Conservation (phyloP, 163 green algal genomes). For the Chlorella variabilis region DNA sequence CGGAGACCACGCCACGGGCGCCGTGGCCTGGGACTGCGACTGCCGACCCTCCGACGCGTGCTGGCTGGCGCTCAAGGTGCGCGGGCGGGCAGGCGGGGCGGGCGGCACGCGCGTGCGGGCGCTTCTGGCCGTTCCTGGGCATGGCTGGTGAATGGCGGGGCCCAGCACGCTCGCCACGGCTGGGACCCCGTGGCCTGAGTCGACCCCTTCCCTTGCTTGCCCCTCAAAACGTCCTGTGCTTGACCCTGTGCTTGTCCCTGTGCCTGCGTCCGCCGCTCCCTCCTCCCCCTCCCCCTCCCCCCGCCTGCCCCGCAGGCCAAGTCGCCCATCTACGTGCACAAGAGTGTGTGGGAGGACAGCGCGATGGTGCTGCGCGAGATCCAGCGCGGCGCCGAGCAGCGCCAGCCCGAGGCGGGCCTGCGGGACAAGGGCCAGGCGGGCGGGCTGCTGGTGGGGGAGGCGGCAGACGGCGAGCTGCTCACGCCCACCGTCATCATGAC, state of each 20-base stretch:
- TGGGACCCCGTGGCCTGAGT: no score
- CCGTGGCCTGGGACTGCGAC: constrained; percentile 79
- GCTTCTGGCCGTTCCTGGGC: no score
- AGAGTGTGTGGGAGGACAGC: constrained; percentile 63
- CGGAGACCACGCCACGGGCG: constrained; percentile 63
- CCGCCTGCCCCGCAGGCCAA: constrained; percentile 41
- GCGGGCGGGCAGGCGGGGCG: background rate
- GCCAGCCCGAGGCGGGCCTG: constrained; percentile 6
- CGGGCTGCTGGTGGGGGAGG: background rate
- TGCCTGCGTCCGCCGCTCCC: background rate
- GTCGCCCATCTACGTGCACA: constrained; percentile 64
- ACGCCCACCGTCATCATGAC: constrained; percentile 22
- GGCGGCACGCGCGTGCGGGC: no score
- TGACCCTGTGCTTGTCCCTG: background rate
- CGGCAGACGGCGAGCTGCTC: background rate
- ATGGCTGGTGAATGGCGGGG: no score
- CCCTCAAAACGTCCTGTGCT: no score
- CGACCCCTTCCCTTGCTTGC: no score
- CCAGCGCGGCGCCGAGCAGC: constrained; percentile 7
- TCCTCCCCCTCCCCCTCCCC: background rate
- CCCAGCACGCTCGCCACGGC: no score
- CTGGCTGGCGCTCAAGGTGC: constrained; percentile 76
- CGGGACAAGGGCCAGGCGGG: background rate
- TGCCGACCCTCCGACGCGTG: constrained; percentile 78
- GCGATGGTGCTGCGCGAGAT: constrained; percentile 39